Evolutionary conservation across 2,329 filamentous ascomycete genomes (phyloP).

Genomic region (Lachnellula cervina): DNA sequence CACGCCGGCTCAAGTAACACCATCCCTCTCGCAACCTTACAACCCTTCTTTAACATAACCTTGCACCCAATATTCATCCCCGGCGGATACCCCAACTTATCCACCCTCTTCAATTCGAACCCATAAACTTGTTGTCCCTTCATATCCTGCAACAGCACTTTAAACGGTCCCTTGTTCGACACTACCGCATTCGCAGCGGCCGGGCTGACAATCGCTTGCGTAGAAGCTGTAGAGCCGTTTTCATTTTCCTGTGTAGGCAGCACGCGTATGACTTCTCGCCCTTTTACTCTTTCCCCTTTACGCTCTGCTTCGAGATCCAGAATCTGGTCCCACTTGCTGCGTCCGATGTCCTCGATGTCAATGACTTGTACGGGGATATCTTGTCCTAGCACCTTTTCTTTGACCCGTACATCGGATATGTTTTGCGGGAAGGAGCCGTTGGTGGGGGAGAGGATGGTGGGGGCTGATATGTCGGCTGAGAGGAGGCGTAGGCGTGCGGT

Average conservation of each 20-base stretch:
- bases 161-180: slow-evolving; percentile 54
- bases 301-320: slow-evolving; percentile 72
- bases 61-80: slow-evolving; percentile 76
- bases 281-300: slow-evolving; percentile 68
- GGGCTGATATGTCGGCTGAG: slow-evolving; percentile 66
- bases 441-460: slow-evolving; percentile 45
- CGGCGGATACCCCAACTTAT: slow-evolving; percentile 53
- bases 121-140: slow-evolving; percentile 64
- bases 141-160: slow-evolving; percentile 77
- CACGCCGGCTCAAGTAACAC: slow-evolving; percentile 69
- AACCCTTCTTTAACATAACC: slow-evolving; percentile 63
- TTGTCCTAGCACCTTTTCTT: slow-evolving; percentile 51
- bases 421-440: slow-evolving; percentile 52
- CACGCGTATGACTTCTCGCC: slow-evolving; percentile 76
- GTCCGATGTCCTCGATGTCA: slow-evolving; percentile 77
- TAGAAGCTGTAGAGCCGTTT: slow-evolving; percentile 17
- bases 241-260: slow-evolving; percentile 39
- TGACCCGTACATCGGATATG: slow-evolving; percentile 47
- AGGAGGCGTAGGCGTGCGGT: slow-evolving; percentile 79
- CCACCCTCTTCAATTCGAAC: slow-evolving; percentile 65
- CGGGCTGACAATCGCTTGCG: slow-evolving; percentile 30
- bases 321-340: slow-evolving; percentile 80
- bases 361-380: slow-evolving; percentile 76
- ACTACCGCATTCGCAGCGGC: neutral
- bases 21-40: slow-evolving; percentile 67